Evolutionary conservation across 768 basidiomycete species (phyloP), one percentile per base, ranked within the genome.

Genomic region (Leccinum incarnatum): DNA sequence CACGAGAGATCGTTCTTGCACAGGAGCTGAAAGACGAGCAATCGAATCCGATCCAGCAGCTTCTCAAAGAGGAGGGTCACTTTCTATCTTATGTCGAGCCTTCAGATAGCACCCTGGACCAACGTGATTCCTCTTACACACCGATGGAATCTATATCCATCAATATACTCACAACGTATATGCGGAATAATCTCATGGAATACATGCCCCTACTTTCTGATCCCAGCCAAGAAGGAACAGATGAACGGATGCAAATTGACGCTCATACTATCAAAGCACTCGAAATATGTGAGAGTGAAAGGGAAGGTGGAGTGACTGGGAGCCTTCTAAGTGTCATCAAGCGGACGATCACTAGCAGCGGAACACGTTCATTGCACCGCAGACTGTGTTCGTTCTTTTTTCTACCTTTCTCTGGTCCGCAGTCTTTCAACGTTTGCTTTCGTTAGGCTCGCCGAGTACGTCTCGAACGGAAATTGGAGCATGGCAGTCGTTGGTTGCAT

Each of bases 181-280:
- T 94, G 58, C 81, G 77, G 61, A 76, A 74, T 46, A 87, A 89
- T 65, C 79, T 95, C 25, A 72, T 94, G 65, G 93, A 93, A 51
- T 81, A 87, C 66, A 90, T 89, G 86, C 92, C 93, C 12, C 67
- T 69, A 19, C 78, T 91, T 25, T 76, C 79, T 25, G 67, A 71
- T 25, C 88, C 91, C 0, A 78, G 75, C 46, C 82, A 78, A 62
- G 89, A 93, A 70, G 77, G 71, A 17, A 61, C 71, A 15, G 68
- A 77, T 27, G 75, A 78, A 25, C 79, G 86, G n/a, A 92, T 95
- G 91, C 88, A 93, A 63, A 91, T 95, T 56, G 93, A 95, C 68
- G 81, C 89, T 4, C 87, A 94, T 69, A 94, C 93, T 1, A 88
- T 94, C 72, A 88, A 89, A 69, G 87, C 89, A n/a, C 82, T 95